Conservation (phyloP, 305 asterid species). For the Ilex paraguariensis region DNA sequence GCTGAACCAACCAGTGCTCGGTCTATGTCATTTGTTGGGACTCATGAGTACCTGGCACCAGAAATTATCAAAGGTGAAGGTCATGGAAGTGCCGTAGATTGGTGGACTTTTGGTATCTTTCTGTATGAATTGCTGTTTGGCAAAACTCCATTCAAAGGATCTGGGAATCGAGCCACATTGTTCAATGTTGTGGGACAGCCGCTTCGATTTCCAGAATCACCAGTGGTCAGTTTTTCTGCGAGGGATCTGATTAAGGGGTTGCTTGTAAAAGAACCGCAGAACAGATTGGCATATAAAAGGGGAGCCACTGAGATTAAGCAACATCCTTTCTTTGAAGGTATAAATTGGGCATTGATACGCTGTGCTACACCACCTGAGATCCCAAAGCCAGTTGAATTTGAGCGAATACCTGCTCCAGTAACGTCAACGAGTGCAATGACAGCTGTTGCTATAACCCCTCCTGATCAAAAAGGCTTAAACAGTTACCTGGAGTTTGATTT, state of each 20-base stretch:
- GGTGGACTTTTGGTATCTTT: constrained; percentile 87
- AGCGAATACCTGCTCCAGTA: constrained; percentile 41
- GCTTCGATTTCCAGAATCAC: constrained; percentile 69
- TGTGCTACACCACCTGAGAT: constrained; percentile 86
- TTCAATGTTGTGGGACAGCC: constrained; percentile 83
- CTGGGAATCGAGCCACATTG: constrained; percentile 70
- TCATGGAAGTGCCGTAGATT: constrained; percentile 83
- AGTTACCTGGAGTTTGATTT: constrained; percentile 78
- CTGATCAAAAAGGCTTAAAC: constrained; percentile 44
- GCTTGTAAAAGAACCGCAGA: constrained; percentile 76
- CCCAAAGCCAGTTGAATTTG: constrained; percentile 62
- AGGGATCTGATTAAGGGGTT: constrained; percentile 72
- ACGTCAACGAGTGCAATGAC: constrained; percentile 40
- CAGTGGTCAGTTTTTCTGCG: constrained; percentile 69
- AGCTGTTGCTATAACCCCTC: constrained; percentile 19
- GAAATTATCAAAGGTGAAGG: constrained; percentile 89
- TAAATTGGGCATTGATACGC: constrained; percentile 81
- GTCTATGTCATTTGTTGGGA: constrained; percentile 81
- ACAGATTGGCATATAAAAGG: constrained; percentile 66
- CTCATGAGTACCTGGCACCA: constrained; percentile 77
- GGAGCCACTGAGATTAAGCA: constrained; percentile 84
- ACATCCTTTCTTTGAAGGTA: constrained; percentile 81
- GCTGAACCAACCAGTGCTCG: constrained; percentile 83
- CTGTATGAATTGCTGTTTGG: constrained; percentile 66
- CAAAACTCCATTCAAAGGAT: constrained; percentile 72